phyloP scores from a whole-genome alignment of 2,329 filamentous ascomycete genomes.

The Apiospora marii region DNA sequence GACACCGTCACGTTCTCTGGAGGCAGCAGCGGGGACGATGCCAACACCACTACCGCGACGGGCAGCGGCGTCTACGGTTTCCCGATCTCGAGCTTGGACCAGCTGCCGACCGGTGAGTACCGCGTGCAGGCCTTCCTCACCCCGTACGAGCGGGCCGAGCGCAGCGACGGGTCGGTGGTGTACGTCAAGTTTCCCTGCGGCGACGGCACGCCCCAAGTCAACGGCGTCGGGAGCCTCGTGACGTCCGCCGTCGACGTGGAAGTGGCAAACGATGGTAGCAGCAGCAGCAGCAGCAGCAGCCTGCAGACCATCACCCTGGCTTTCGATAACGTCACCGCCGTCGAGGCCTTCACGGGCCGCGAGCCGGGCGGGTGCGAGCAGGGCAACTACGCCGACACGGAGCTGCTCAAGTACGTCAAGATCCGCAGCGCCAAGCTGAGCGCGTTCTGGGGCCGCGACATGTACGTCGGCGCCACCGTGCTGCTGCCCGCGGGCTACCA shows the following conservation, averaged over 20 bases:
- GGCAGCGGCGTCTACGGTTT: slow-evolving; percentile 33
- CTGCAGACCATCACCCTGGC: slow-evolving; percentile 24
- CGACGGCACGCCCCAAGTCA: slow-evolving; percentile 33
- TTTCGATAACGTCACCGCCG: slow-evolving; percentile 31
- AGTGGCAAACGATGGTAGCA: too few species aligned
- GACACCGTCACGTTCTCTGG: slow-evolving; percentile 30
- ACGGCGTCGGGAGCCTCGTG: slow-evolving; percentile 32
- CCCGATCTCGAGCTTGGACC: slow-evolving; percentile 31
- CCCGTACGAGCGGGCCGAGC: slow-evolving; percentile 32
- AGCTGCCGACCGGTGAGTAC: slow-evolving; percentile 31
- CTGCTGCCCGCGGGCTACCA: slow-evolving; percentile 34
- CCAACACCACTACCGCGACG: slow-evolving; percentile 22
- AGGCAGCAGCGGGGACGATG: slow-evolving; percentile 21
- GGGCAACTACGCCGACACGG: slow-evolving; percentile 34
- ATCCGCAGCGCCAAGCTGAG: slow-evolving; percentile 33
- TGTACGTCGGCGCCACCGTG: slow-evolving; percentile 36
- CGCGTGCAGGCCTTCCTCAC: slow-evolving; percentile 35
- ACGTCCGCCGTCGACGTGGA: slow-evolving; percentile 32
- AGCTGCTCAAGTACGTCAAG: slow-evolving; percentile 34
- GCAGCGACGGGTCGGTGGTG: slow-evolving; percentile 33
- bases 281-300: slow-evolving; percentile 13
- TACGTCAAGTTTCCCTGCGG: slow-evolving; percentile 34
- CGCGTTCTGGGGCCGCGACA: slow-evolving; percentile 36
- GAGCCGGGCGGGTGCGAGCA: slow-evolving; percentile 34
- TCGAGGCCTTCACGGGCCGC: slow-evolving; percentile 28